Conservation (phyloP, 1,284 basidiomycete species). For the Macrocybe sp. region DNA sequence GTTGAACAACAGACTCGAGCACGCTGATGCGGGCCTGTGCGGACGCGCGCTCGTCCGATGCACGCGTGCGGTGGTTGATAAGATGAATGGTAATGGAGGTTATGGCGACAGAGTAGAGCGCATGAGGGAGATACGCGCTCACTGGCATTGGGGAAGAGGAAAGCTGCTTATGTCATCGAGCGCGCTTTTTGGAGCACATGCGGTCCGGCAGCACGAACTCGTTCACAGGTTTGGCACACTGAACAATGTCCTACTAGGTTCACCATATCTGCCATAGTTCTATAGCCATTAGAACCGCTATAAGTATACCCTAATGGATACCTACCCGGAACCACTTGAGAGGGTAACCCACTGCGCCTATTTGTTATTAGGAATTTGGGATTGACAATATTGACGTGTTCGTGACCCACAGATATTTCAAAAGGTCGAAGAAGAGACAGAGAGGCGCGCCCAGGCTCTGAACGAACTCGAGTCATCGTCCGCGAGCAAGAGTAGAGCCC, state of each 20-base stretch:
- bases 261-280: too few species aligned
- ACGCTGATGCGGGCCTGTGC: constrained; percentile 18
- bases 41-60: constrained; percentile 15
- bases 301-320: constrained; percentile 15
- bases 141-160: constrained; percentile 13
- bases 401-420: constrained; percentile 39
- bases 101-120: constrained; percentile 20
- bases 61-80: constrained; percentile 11
- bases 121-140: constrained; percentile 20
- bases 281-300: too few species aligned
- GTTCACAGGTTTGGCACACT: too few species aligned
- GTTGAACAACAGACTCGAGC: constrained; percentile 16
- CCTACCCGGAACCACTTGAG: constrained; percentile 34
- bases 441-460: constrained; percentile 37
- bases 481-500: constrained; percentile 20
- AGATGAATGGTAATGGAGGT: constrained; percentile 22
- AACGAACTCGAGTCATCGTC: constrained; percentile 10
- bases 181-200: too few species aligned
- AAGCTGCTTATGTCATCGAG: too few species aligned
- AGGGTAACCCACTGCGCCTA: constrained; percentile 22
- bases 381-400: not conserved
- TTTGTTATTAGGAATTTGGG: constrained; percentile 2
- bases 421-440: constrained; percentile 48
- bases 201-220: too few species aligned
- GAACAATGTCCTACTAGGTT: too few species aligned